Percentiles rank a stretch among this genome's conserved stretches.
Conservation (phyloP, 805 yeast genomes). For the Starmera caribaea region DNA sequence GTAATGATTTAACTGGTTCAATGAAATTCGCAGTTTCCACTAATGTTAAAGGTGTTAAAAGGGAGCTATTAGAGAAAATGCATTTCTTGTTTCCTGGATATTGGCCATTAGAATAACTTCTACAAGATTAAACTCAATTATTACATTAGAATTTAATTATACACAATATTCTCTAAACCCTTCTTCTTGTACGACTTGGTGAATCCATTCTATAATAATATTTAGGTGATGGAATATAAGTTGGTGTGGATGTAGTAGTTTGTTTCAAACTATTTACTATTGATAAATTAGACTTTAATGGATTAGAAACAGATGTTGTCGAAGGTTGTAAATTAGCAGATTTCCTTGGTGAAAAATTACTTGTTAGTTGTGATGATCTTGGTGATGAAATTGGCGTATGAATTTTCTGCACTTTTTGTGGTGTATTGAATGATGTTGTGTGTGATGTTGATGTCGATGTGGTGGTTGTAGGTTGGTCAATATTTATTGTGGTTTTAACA, state of each 20-base stretch:
- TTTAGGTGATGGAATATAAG: conserved; percentile 21
- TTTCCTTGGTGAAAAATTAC: conserved; percentile 15
- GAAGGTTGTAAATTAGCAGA: conserved; percentile 8
- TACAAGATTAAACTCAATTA: too few relatives aligned
- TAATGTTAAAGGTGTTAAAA: conserved; percentile 58
- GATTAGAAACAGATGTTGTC: neutral
- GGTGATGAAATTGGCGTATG: conserved; percentile 18
- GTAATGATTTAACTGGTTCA: conserved; percentile 60
- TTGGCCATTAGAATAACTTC: conserved; percentile 43
- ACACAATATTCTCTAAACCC: neutral
- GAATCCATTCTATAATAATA: conserved; percentile 22
- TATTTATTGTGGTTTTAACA: neutral
- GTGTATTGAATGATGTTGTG: neutral
- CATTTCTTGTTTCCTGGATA: conserved; percentile 87
- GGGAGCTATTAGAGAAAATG: conserved; percentile 67
- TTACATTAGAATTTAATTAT: too few relatives aligned
- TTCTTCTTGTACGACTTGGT: conserved; percentile 20
- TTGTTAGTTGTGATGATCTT: conserved; percentile 16
- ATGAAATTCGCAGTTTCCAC: conserved; percentile 83
- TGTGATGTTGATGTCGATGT: neutral
- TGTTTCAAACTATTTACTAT: neutral
- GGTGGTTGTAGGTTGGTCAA: conserved; percentile 5
- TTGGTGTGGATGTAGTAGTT: conserved; percentile 11
- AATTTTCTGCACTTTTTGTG: neutral
- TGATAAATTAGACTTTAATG: neutral